phyloP scores from a whole-genome alignment of 352 stramenopile genomes.

The Phytophthora hybrid region DNA sequence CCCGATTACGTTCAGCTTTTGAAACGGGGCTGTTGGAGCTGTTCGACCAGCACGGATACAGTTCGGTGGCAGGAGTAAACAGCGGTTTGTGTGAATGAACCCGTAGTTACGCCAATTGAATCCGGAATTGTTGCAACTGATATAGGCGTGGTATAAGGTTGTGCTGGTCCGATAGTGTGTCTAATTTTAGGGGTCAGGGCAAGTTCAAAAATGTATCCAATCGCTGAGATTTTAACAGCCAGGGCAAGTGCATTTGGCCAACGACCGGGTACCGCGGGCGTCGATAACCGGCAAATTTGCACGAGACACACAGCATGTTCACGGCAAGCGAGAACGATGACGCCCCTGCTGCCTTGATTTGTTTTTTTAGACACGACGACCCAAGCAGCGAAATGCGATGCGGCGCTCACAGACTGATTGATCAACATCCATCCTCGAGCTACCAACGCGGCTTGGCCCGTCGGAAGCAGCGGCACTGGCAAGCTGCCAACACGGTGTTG shows the following conservation, averaged over 20 bases:
- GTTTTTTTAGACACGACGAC: background rate
- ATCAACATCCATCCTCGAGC: background rate
- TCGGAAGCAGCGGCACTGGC: background rate
- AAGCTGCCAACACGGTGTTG: background rate
- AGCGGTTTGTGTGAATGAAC: background rate
- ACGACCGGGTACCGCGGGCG: conserved; percentile 6
- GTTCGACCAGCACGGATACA: conserved; percentile 28
- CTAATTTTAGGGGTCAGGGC: conserved; percentile 12
- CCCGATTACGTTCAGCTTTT: conserved; percentile 15
- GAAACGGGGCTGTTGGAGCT: conserved; percentile 25
- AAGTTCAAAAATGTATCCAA: conserved; percentile 23
- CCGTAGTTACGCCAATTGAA: conserved; percentile 7
- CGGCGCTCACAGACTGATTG: background rate
- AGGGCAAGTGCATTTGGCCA: background rate
- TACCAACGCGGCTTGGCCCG: background rate
- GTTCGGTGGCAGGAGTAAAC: conserved; percentile 21
- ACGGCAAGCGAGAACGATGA: conserved; percentile 27
- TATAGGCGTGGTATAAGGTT: background rate
- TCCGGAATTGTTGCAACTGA: background rate
- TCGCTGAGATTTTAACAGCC: conserved; percentile 25
- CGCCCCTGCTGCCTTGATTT: background rate
- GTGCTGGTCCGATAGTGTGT: conserved; percentile 17
- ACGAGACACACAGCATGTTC: conserved; percentile 16
- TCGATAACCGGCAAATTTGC: conserved; percentile 2
- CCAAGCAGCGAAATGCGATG: background rate